Base-by-base conservation (phyloP, 106 monocot species). In the Hemerocallis citrina region DNA sequence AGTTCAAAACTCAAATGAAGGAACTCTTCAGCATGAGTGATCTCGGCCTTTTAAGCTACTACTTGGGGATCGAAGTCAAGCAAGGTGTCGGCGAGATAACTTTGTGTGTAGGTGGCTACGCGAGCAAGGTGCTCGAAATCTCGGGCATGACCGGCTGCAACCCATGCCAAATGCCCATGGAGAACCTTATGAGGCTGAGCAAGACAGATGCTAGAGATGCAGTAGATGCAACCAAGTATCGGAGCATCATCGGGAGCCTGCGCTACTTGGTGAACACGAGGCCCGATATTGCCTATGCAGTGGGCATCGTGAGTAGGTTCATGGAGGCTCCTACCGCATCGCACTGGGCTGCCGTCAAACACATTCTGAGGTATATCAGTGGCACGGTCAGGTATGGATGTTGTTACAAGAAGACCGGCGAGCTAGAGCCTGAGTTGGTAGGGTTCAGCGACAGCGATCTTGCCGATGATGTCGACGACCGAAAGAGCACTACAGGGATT, bases 1-100 rank as follows among this genome's bases (percentile, higher is more conserved):
- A 59, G 7, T 71, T 71, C 62, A 71, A 71, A 22, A 5, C 35
- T 15, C 17, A 50, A 11, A 70, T 36, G n/a, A n/a, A n/a, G n/a
- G n/a, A n/a, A n/a, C n/a, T n/a, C n/a, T n/a, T n/a, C n/a, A n/a
- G n/a, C n/a, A n/a, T n/a, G n/a, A n/a, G n/a, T n/a, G n/a, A n/a
- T n/a, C n/a, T n/a, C n/a, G n/a, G n/a, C n/a, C n/a, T n/a, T n/a
- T n/a, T 61, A 19, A 34, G 8, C 10, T 70, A 61, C 15, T 70
- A 51, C 27, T 55, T 64, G 6, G 64, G 63, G 3, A 25, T 77
- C 7, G 64, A 77, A 27, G 71, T 77, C 1, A 8, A 1, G 0
- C 77, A 77, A 15, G 5, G 3, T 0, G 12, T 9, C 0, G 5
- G 31, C 9, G n/a, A 52, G 0, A 72, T 61, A 0, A 19, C 10